Conservation (phyloP, 768 basidiomycete genomes). For the Termitomyces sp. region DNA sequence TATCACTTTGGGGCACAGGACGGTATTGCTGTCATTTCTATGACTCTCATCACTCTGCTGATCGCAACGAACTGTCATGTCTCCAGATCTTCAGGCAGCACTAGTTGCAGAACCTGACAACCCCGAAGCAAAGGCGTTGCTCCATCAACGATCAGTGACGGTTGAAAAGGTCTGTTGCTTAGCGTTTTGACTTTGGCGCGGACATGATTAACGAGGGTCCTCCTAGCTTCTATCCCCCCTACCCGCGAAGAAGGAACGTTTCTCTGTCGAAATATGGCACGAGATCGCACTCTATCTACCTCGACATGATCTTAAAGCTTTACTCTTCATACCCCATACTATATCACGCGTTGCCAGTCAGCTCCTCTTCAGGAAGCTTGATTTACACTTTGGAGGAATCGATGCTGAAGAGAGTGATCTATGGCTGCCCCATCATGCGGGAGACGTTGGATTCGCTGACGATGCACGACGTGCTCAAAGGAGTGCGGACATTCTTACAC, state of each 20-base stretch:
- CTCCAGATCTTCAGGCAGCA: conserved; percentile 60
- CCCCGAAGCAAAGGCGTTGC: conserved; percentile 56
- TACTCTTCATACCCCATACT: conserved; percentile 58
- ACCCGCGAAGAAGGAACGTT: conserved; percentile 40
- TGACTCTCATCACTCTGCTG: neutral
- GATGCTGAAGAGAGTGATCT: conserved; percentile 23
- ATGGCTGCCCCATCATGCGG: conserved; percentile 8
- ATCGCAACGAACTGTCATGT: conserved; percentile 1
- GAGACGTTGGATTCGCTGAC: conserved; percentile 15
- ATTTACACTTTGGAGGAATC: conserved; percentile 46
- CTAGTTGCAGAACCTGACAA: conserved; percentile 61
- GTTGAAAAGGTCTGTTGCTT: conserved; percentile 45
- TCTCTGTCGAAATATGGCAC: conserved; percentile 69
- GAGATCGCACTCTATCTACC: conserved; percentile 30
- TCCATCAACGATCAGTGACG: conserved; percentile 48
- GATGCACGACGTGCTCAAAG: conserved; percentile 54
- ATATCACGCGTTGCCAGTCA: conserved; percentile 67
- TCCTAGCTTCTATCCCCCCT: conserved; percentile 33
- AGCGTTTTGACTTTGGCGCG: neutral
- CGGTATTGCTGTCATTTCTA: conserved; percentile 32
- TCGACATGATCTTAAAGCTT: conserved; percentile 51
- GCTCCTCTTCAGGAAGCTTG: conserved; percentile 51
- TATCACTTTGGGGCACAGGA: conserved; percentile 58
- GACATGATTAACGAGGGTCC: neutral
- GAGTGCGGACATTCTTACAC: conserved; percentile 65